phyloP scores from a whole-genome alignment of 2,329 filamentous ascomycete species.

The Xylaria sp. region DNA sequence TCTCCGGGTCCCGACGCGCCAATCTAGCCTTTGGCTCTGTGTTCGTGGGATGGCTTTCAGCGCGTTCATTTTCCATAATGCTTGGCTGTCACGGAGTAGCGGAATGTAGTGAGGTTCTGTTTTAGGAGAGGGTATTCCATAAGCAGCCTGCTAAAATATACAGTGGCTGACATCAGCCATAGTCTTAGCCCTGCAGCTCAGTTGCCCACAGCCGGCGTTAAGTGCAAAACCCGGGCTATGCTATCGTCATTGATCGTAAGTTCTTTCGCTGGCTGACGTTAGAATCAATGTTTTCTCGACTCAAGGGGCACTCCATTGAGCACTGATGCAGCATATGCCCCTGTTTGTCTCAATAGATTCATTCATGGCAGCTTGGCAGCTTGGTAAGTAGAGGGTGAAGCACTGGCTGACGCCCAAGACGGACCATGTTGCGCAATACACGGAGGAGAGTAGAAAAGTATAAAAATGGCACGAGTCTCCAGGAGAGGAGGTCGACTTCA shows the following conservation, averaged over 20 bases:
- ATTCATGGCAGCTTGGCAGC: background rate
- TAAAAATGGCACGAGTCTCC: background rate
- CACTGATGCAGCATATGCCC: background rate
- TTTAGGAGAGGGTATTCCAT: background rate
- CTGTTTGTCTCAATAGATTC: background rate
- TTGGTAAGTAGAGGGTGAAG: background rate
- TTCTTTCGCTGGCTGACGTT: background rate
- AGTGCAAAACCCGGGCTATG: background rate
- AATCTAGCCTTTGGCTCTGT: background rate
- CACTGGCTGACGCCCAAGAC: background rate
- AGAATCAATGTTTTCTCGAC: background rate
- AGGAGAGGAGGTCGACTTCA: background rate
- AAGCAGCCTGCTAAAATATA: background rate
- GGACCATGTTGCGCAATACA: background rate
- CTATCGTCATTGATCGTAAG: background rate
- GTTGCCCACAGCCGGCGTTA: background rate
- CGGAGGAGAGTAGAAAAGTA: background rate
- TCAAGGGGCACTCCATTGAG: background rate
- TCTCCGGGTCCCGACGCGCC: background rate
- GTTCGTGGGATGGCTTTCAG: background rate
- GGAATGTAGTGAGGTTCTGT: background rate
- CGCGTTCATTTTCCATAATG: background rate
- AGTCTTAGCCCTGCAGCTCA: background rate
- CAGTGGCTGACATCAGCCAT: background rate
- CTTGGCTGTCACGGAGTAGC: background rate